A percentile compares a stretch with the other conserved stretches of the same genome.
These are phyloP conservation scores for Cyberlindnera sargentensis DNA, from an alignment of 805 yeast species.

Conservation along the genomic window DNA sequence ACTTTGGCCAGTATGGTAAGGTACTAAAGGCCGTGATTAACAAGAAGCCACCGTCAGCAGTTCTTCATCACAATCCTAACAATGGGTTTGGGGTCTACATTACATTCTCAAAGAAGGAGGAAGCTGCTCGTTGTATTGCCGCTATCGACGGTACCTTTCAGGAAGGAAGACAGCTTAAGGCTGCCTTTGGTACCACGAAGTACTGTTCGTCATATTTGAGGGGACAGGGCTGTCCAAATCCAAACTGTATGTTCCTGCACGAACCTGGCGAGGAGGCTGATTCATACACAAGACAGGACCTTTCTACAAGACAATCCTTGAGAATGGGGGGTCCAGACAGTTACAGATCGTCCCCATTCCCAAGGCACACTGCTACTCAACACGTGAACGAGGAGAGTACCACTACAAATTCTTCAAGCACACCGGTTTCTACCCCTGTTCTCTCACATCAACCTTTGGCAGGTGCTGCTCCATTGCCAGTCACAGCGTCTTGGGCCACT, in stretches of 20 bases:
- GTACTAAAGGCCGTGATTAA: slow-evolving; percentile 91
- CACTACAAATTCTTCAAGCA: not conserved
- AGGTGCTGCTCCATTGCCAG: slow-evolving; percentile 51
- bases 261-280: slow-evolving; percentile 99
- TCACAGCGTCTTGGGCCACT: slow-evolving; percentile 63
- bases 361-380: slow-evolving; percentile 4
- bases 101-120: slow-evolving; percentile 88
- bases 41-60: slow-evolving; percentile 40
- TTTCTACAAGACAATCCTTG: slow-evolving; percentile 67
- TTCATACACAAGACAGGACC: slow-evolving; percentile 83
- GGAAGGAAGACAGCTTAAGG: slow-evolving; percentile 84
- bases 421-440: slow-evolving; percentile 4
- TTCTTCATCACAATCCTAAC: slow-evolving; percentile 21
- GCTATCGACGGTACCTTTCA: slow-evolving; percentile 90
- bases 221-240: slow-evolving; percentile 96
- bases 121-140: slow-evolving; percentile 87
- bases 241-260: slow-evolving; percentile 97
- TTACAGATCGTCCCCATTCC: slow-evolving; percentile 12
- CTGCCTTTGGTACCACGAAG: slow-evolving; percentile 98
- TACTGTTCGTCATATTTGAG: slow-evolving; percentile 94
- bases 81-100: slow-evolving; percentile 94
- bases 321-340: slow-evolving; percentile 35
- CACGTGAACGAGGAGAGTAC: not conserved
- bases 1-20: slow-evolving; percentile 98
- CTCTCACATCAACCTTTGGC: slow-evolving; percentile 11